phyloP scores from a whole-genome alignment of 768 basidiomycete genomes.

The Coprinellus aureogranulatus region DNA sequence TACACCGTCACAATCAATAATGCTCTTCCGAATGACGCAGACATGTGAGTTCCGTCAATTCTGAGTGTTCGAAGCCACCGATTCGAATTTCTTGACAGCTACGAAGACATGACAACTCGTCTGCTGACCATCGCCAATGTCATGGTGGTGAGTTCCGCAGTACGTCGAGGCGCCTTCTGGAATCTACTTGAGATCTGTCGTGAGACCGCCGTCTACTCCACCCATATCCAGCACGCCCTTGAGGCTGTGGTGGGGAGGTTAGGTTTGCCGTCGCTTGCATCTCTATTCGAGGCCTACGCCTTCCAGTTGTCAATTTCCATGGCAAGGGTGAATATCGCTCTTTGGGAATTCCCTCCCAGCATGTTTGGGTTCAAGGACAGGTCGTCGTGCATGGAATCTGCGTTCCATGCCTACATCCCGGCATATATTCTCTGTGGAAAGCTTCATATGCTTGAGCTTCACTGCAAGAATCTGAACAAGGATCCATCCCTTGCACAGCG shows the following conservation, averaged over 20 bases:
- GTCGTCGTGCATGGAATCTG: constrained; percentile 62
- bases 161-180: constrained; percentile 83
- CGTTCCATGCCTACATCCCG: constrained; percentile 67
- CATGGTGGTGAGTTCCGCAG: constrained; percentile 72
- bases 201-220: constrained; percentile 35
- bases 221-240: constrained; percentile 52
- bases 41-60: constrained; percentile 35
- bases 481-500: constrained; percentile 48
- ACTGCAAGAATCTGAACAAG: constrained; percentile 62
- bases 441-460: constrained; percentile 47
- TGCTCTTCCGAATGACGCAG: constrained; percentile 42
- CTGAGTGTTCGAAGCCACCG: neutral
- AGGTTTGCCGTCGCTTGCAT: constrained; percentile 57
- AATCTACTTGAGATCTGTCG: constrained; percentile 75
- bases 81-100: constrained; percentile 36
- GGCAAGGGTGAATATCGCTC: constrained; percentile 44
- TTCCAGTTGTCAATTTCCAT: constrained; percentile 74
- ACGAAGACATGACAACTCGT: constrained; percentile 74
- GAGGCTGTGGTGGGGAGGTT: constrained; percentile 61
- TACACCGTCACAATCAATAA: constrained; percentile 47
- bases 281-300: constrained; percentile 77
- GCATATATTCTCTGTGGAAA: constrained; percentile 54
- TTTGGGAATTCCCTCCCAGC: constrained; percentile 63
- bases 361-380: constrained; percentile 75
- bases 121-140: constrained; percentile 71